Base-by-base conservation (phyloP, 495 filamentous ascomycete genomes). In the Penicillium arizonense region DNA sequence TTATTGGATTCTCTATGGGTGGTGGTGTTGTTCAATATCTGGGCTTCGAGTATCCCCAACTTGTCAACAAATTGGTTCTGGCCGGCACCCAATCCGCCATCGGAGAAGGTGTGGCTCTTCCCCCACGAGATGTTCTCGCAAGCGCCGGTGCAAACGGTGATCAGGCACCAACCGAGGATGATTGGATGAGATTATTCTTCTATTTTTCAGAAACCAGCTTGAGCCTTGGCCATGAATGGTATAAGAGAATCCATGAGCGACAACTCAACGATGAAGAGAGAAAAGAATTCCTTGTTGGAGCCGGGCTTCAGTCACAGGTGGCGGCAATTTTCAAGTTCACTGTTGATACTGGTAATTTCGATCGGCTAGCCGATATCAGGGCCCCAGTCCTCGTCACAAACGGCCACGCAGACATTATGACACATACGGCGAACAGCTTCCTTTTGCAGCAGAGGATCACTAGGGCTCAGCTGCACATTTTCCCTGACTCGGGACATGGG, bases 311-410 rank as follows among this genome's bases (percentile, higher is more conserved):
- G 43, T 13, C 43, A 11, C 43, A 45, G 43, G 21, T 45, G n/a
- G 43, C 43, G 10, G 43, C 43, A 14, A 45, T 45, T 32, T 45
- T 45, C 43, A 45, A 45, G 28, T 45, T 45, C 43, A 32, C 43
- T 14, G 14, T 23, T 23, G 43, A 45, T 32, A 30, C 43, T 45
- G 4, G 43, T 30, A 45, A 45, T 3, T 45, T 45, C 20, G 43
- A 45, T 11, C 43, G 43, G 16, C 33, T 45, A 23, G 43, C 24
- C 28, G 43, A 45, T 16, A 45, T 45, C 24, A 45, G 28, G 26
- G 43, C 43, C 43, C 43, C 23, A 21, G 43, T 45, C 20, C 43
- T 45, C 28, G 43, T 45, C 24, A 45, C 43, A 3, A 45, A 45
- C 24, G 43, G 43, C 43, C 43, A 45, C 28, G 28, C 43, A 14